Evolutionary conservation across 73 alveolate species (phyloP), one percentile per base, ranked within the genome.

Genomic region (Symbiodinium pilosum): DNA sequence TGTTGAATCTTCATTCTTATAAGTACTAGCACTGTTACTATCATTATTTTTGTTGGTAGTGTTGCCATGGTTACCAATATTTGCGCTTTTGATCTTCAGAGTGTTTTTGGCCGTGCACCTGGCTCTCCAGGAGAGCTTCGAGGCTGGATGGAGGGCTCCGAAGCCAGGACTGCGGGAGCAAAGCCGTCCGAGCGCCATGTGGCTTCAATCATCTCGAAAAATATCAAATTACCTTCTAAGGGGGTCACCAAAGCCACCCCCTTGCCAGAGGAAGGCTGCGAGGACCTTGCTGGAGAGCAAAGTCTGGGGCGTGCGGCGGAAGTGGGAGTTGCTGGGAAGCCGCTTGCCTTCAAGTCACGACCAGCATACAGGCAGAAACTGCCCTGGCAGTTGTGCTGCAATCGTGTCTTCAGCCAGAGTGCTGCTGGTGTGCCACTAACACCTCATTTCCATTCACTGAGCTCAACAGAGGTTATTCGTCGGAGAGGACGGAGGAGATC

Each of bases 271-370:
- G 77, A 64, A 36, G 40, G 77, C 77, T 64, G 77, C 77, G 77
- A 24, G 32, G 77, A 12, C 77, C 39, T 16, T 64, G 77, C 77
- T 64, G 77, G 77, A 32, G 1, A 36, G 77, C 36, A 64, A 89
- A 64, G 96, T 89, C 6, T 39, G 96, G 77, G 47, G 77, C 11
- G 96, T 89, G 75, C 87, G 96, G 44, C 42, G 77, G 51, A 89
- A 89, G 87, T 89, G 96, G 96, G 87, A 89, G 84, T 75, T 89
- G 86, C 87, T 89, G 73, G 68, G 83, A 38, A 89, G 96, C 52
- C 9, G 34, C 96, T n/a, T 40, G 95, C 30, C 30, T 21, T 26
- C 18, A 51, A 30, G n/a, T 2, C 26, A 3, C 11, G 38, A n/a
- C 28, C n/a, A n/a, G 38, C 59, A n/a, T 26, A 34, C n/a, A 12